These are phyloP conservation scores for Botryotinia globosa DNA, from an alignment of 2,329 filamentous ascomycete genomes.

Conservation along the genomic window DNA sequence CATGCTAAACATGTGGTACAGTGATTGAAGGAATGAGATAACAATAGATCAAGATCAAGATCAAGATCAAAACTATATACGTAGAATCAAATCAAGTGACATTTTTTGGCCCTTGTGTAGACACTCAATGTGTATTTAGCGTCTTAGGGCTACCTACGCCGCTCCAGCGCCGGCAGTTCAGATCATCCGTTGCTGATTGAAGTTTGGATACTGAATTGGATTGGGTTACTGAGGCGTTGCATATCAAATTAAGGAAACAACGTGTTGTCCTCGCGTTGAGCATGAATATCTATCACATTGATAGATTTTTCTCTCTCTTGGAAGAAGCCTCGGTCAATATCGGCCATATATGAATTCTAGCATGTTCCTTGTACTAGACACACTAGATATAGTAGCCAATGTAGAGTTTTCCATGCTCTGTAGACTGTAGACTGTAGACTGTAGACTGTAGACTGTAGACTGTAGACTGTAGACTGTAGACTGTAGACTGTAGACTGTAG, in stretches of 20 bases:
- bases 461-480: no score
- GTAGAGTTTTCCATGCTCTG: not conserved
- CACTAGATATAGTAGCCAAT: not conserved
- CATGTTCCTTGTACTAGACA: not conserved
- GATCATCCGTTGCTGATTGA: not conserved
- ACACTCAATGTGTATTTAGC: not conserved
- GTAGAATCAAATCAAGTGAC: not conserved
- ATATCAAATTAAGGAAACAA: not conserved
- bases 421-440: not conserved
- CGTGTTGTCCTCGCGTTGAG: not conserved
- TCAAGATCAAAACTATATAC: not conserved
- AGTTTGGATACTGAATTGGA: not conserved
- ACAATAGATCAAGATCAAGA: accelerated
- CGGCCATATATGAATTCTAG: not conserved
- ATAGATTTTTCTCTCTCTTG: not conserved
- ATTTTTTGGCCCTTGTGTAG: not conserved
- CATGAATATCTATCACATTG: not conserved
- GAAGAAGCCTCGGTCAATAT: not conserved
- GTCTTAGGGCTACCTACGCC: not conserved
- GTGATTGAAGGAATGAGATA: not conserved
- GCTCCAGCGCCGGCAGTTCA: not conserved
- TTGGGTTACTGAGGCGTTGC: not conserved
- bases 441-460: no score
- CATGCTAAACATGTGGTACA: not conserved
- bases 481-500: no score